Conservation (phyloP, 352 stramenopile species). For the Elongisporangium undulatum region DNA sequence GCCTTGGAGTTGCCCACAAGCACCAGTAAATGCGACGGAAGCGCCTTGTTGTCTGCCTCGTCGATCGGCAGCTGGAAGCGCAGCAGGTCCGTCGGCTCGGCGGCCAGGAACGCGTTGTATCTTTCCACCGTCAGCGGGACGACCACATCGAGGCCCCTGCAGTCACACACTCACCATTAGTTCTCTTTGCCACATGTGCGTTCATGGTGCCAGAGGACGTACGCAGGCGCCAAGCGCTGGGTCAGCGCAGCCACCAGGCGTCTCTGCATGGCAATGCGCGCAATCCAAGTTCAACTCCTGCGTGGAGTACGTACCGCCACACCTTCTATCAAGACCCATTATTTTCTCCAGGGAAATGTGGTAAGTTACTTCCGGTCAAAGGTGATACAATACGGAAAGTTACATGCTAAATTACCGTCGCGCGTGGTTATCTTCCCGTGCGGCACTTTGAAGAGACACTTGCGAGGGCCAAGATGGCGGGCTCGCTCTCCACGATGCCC, state of each 20-base stretch:
- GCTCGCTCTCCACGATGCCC: conserved; percentile 85
- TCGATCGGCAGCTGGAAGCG: conserved; percentile 37
- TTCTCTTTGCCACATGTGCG: background rate
- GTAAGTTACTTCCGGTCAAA: background rate
- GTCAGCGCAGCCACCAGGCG: background rate
- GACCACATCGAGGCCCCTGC: conserved; percentile 60
- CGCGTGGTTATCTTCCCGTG: background rate
- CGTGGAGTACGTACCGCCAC: background rate
- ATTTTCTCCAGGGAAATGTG: background rate
- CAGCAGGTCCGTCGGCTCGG: conserved; percentile 26
- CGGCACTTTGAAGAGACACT: background rate
- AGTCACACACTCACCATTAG: background rate
- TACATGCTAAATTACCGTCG: background rate
- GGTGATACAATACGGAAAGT: background rate
- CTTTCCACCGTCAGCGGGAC: conserved; percentile 57
- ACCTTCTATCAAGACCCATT: background rate
- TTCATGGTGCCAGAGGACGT: background rate
- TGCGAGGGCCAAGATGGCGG: conserved; percentile 25
- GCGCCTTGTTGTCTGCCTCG: background rate
- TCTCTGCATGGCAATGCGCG: background rate
- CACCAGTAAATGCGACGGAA: conserved; percentile 47
- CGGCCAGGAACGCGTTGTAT: conserved; percentile 57
- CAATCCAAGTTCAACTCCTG: background rate
- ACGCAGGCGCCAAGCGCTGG: background rate
- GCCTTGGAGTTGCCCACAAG: conserved; percentile 63